Base-by-base conservation (phyloP, 768 basidiomycete species). In the Glaciozyma antarctica region DNA sequence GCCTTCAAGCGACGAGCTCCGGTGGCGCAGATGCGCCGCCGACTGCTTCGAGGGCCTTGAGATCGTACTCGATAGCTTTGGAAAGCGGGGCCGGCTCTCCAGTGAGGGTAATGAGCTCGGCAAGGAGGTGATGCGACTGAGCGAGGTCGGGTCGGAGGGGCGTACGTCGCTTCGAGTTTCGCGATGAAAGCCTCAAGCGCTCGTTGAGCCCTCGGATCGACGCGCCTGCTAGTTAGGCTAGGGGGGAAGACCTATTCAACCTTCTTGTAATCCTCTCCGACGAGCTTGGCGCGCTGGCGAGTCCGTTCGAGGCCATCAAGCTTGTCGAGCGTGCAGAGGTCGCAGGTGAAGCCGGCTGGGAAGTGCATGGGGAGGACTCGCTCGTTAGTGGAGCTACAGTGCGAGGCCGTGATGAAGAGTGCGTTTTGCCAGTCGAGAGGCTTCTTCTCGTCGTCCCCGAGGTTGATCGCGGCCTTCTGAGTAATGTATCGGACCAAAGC, bases 351-450 rank as follows among this genome's bases (percentile, higher is more conserved):
- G 34, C 22, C 24, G 44, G 13, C 26, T 16, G 55, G 56, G 41
- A 59, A 56, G 52, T 60, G 58, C 15, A 17, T 58, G 0, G 13
- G 2, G 21, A 61, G 21, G 7, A 41, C 30, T 1, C 19, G 26
- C 21, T 21, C 34, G 3, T 12, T 28, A 5, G 38, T 44, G 43
- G 21, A 5, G 13, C 9, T 2, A 12, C 21, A 9, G 64, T 73
- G 73, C 5, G 77, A 77, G 0, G 76, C 73, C 12, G 70, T 56
- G 28, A 72, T 41, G 65, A 76, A 77, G 47, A 78, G 71, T 3
- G 6, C 58, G 32, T n/a, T 57, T 24, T 24, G 22, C 38, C 24
- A 44, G 43, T 56, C 38, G 17, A 22, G 17, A 22, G 21, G 21
- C 10, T 10, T 24, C 12, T n/a, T 16, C 41, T 7, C 2, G 15